A percentile compares a stretch with the other conserved stretches of the same genome.
phyloP scores from a whole-genome alignment of 805 yeast species.

The Nakazawaea sp. region DNA sequence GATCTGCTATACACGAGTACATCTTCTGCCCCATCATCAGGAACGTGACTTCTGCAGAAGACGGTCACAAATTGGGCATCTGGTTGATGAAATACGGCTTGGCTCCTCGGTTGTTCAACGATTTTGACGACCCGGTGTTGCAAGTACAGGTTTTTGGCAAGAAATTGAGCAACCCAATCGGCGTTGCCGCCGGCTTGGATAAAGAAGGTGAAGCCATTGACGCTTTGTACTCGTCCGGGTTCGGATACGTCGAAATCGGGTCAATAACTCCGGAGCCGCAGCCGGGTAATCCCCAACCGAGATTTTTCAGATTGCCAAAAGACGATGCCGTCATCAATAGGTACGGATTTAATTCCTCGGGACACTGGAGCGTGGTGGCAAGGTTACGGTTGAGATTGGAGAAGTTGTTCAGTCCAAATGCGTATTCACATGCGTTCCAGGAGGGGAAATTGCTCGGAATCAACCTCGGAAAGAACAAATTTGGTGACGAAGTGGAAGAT shows the following conservation, averaged over 20 bases:
- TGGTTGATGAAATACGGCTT: conserved; percentile 61
- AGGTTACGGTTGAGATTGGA: conserved; percentile 61
- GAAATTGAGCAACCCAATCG: conserved; percentile 67
- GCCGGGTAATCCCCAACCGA: conserved; percentile 90
- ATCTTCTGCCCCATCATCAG: conserved; percentile 74
- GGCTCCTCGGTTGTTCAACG: conserved; percentile 53
- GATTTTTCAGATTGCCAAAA: conserved; percentile 77
- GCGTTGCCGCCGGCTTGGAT: conserved; percentile 94
- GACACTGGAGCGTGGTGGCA: conserved; percentile 69
- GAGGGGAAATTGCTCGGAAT: conserved; percentile 66
- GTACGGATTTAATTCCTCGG: conserved; percentile 90
- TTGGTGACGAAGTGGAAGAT: conserved; percentile 85
- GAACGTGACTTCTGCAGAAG: conserved; percentile 69
- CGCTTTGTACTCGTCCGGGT: conserved; percentile 68
- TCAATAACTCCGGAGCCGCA: conserved; percentile 90
- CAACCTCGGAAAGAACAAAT: conserved; percentile 88
- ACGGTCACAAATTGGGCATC: conserved; percentile 76
- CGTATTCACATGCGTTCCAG: conserved; percentile 44
- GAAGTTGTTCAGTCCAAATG: conserved; percentile 21
- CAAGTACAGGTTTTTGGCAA: conserved; percentile 61
- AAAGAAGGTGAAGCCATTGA: conserved; percentile 92
- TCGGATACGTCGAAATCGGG: conserved; percentile 88
- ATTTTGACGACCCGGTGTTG: conserved; percentile 43
- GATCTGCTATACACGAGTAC: conserved; percentile 80
- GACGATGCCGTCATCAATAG: conserved; percentile 92